These are phyloP conservation scores for Miscanthus lutarioriparius DNA, from an alignment of 176 grass and related monocot genomes.

Conservation along the genomic window DNA sequence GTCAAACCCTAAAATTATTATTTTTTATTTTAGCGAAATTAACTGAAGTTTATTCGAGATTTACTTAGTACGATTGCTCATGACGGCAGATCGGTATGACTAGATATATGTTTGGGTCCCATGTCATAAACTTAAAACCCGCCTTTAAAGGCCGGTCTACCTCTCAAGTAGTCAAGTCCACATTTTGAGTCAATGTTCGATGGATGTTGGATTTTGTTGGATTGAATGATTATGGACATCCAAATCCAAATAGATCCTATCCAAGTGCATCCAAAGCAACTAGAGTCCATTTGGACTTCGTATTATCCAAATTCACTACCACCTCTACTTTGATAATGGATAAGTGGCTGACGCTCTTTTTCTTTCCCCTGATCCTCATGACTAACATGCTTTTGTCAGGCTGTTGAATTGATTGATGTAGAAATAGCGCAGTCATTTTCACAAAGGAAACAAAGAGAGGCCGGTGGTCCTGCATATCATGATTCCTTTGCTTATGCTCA, in stretches of 20 bases:
- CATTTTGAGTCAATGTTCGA: neutral
- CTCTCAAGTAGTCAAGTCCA: neutral
- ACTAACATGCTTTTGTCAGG: conserved; percentile 37
- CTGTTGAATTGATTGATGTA: conserved; percentile 72
- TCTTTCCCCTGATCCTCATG: neutral
- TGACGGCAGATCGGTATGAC: neutral
- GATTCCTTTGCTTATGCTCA: conserved; percentile 68
- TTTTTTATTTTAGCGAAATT: neutral
- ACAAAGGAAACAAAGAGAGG: conserved; percentile 78
- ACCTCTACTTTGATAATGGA: neutral
- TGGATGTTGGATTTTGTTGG: neutral
- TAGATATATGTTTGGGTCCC: neutral
- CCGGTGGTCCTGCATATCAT: conserved; percentile 67
- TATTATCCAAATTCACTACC: neutral
- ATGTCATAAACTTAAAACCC: neutral
- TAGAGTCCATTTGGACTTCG: neutral
- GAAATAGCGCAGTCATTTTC: conserved; percentile 62
- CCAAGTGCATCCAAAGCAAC: neutral
- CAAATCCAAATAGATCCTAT: neutral
- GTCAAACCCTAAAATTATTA: neutral
- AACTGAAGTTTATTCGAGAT: neutral
- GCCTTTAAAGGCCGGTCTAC: neutral
- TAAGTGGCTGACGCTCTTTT: neutral
- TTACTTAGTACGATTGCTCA: neutral
- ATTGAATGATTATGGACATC: neutral